These are phyloP conservation scores for Bipolaris oryzae DNA, from an alignment of 2,329 filamentous ascomycete genomes.

Conservation along the genomic window DNA sequence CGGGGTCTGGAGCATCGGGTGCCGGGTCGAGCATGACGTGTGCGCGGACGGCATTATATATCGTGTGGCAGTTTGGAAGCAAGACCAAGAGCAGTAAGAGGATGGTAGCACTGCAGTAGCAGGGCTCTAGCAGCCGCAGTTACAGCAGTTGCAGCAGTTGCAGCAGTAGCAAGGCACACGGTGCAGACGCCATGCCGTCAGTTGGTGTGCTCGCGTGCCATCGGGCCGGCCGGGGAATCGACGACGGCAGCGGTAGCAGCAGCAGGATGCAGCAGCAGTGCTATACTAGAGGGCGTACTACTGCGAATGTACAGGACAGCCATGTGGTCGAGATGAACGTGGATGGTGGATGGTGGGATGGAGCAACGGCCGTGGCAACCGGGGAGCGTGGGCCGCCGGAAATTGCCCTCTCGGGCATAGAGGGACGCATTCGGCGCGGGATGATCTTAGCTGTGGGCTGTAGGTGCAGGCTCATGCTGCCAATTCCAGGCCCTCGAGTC, in stretches of 20 bases:
- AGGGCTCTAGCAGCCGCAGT: too few relatives aligned
- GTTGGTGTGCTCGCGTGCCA: not conserved
- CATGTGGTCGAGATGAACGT: constrained; percentile 18
- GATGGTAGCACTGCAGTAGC: not conserved
- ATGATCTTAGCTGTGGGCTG: constrained; percentile 11
- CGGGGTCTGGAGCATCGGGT: not conserved
- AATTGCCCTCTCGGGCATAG: constrained; percentile 9
- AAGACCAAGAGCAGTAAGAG: not conserved
- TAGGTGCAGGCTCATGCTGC: constrained; percentile 1
- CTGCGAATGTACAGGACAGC: constrained; percentile 12
- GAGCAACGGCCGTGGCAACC: constrained; percentile 26
- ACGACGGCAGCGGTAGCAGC: not conserved
- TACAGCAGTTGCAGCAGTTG: too few relatives aligned
- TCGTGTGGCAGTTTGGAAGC: not conserved
- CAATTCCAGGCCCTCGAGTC: constrained; percentile 19
- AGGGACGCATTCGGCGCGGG: constrained; percentile 8
- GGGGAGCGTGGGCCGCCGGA: constrained; percentile 32
- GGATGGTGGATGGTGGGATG: constrained; percentile 5
- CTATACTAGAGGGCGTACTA: too few relatives aligned
- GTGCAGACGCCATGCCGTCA: not conserved
- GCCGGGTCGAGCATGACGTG: constrained; percentile 8
- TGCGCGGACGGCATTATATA: constrained; percentile 2
- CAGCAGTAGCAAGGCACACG: not conserved
- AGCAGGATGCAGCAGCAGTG: too few relatives aligned
- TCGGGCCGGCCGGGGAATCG: constrained; percentile 12